Percentiles rank a stretch among this genome's conserved stretches.
phyloP scores from a whole-genome alignment of 805 yeast species.

The Zygosaccharomyces gambellarensis region DNA sequence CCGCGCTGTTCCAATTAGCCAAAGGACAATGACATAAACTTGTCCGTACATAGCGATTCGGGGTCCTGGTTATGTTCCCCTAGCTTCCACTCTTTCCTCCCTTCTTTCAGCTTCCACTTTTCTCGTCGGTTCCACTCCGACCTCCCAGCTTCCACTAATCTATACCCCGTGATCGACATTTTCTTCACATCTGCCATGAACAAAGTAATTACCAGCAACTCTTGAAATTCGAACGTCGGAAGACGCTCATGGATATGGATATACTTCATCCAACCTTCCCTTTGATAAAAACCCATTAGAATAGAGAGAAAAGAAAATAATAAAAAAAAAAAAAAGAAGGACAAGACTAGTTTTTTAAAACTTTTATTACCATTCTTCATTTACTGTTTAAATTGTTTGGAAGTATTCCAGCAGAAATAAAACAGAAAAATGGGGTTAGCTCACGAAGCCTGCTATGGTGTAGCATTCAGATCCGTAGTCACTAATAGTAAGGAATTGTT shows the following conservation, averaged over 20 bases:
- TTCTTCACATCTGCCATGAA: neutral
- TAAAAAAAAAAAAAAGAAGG: neutral
- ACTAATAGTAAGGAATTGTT: constrained; percentile 48
- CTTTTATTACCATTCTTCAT: neutral
- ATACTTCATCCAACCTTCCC: neutral
- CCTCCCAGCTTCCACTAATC: constrained; percentile 4
- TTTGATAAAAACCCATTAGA: constrained; percentile 5
- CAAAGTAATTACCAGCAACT: neutral
- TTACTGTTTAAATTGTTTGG: neutral
- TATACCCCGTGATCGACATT: constrained; percentile 3
- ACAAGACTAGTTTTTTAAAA: neutral
- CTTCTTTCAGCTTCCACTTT: neutral
- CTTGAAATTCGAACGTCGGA: constrained; percentile 3
- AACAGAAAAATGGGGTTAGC: constrained; percentile 15
- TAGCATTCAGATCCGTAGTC: constrained; percentile 59
- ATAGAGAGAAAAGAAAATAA: neutral
- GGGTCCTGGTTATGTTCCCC: neutral
- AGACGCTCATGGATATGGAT: neutral
- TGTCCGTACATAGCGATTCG: neutral
- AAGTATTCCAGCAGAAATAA: neutral
- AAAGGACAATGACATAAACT: neutral
- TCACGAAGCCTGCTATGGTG: constrained; percentile 34
- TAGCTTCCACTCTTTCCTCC: neutral
- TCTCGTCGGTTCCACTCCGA: neutral
- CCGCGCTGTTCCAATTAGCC: neutral